Percentiles rank a stretch among this genome's conserved stretches.
phyloP scores from a whole-genome alignment of 148 eudicot species.

The Arctostaphylos glauca region DNA sequence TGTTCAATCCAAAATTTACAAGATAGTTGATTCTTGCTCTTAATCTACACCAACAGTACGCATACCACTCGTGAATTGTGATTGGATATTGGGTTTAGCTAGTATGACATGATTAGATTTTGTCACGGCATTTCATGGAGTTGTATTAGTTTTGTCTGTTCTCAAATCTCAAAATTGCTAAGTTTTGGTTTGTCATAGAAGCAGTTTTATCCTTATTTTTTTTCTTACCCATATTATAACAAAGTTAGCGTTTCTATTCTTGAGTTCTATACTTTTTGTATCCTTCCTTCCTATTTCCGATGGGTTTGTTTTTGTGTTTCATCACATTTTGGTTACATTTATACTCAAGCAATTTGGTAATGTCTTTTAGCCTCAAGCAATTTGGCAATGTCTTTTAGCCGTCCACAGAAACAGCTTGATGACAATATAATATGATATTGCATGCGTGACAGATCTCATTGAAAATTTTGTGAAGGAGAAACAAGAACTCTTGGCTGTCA shows the following conservation, averaged over 20 bases:
- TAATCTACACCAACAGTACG: not conserved
- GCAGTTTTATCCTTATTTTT: not conserved
- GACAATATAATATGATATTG: not conserved
- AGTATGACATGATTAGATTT: not conserved
- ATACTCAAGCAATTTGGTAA: not conserved
- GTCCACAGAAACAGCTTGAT: not conserved
- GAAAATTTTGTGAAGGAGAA: constrained; percentile 12
- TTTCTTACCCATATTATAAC: not conserved
- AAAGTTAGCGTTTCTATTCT: not conserved
- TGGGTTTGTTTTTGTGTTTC: not conserved
- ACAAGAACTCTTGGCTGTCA: constrained; percentile 19
- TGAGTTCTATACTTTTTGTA: not conserved
- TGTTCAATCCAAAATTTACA: not conserved
- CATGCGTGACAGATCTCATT: constrained; percentile 14
- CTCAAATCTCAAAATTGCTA: not conserved
- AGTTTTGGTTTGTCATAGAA: not conserved
- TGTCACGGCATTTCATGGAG: not conserved
- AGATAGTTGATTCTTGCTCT: not conserved
- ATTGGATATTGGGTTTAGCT: not conserved
- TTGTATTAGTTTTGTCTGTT: too few relatives aligned
- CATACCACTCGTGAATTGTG: not conserved
- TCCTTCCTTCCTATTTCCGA: not conserved
- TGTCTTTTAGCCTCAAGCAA: not conserved
- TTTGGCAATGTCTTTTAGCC: not conserved
- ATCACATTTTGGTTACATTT: not conserved